phyloP scores from a whole-genome alignment of 2,329 filamentous ascomycete genomes.

The Stagonosporopsis rhizophila region DNA sequence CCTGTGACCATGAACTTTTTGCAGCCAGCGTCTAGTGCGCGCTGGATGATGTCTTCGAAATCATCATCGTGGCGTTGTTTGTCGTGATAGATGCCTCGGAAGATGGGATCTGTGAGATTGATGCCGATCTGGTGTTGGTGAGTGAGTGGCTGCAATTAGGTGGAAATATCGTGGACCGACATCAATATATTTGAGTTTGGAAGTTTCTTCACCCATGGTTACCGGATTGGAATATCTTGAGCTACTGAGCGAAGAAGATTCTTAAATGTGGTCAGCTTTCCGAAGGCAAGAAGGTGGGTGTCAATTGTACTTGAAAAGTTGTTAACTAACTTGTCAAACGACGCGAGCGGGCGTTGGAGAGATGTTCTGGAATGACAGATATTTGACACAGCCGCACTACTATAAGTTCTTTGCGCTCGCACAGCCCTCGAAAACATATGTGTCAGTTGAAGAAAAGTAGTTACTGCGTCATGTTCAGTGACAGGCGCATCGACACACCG shows the following conservation, averaged over 20 bases:
- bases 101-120: conserved; percentile 93
- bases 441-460: conserved; percentile 10
- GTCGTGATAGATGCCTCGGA: conserved; percentile 82
- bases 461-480: conserved; percentile 15
- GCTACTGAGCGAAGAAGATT: background rate
- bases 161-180: conserved; percentile 45
- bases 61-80: conserved; percentile 78
- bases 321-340: background rate
- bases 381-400: background rate
- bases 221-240: background rate
- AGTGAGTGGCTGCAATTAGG: conserved; percentile 14
- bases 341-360: background rate
- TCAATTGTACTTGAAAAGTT: conserved; percentile 24
- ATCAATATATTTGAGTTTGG: conserved; percentile 51
- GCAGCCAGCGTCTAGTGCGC: conserved; percentile 80
- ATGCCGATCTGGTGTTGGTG: conserved; percentile 74
- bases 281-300: background rate
- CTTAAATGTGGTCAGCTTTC: background rate
- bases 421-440: conserved; percentile 20
- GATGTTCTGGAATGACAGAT: background rate
- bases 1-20: conserved; percentile 92
- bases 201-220: conserved; percentile 20
- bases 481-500: background rate
- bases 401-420: background rate
- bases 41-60: conserved; percentile 75